Conservation (phyloP, 2,329 filamentous ascomycete genomes). For the Arthrinium puccinioides region DNA sequence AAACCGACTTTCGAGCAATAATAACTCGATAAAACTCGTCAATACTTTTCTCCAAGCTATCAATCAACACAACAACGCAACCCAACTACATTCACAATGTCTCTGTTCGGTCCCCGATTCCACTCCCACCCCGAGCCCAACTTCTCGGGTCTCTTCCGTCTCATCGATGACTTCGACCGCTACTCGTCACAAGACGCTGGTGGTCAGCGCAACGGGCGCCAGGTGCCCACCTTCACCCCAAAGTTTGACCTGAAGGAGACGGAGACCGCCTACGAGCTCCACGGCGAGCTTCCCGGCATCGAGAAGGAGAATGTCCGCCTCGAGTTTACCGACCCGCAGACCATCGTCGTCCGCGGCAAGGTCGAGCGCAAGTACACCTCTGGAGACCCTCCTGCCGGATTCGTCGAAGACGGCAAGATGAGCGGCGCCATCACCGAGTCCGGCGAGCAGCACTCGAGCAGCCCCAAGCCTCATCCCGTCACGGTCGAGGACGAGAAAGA, state of each 20-base stretch:
- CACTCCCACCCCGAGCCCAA: conserved; percentile 39
- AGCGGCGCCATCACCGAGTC: conserved; percentile 36
- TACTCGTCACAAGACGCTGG: conserved; percentile 32
- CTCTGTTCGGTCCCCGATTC: conserved; percentile 52
- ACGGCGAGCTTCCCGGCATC: conserved; percentile 73
- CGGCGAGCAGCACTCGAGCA: conserved; percentile 14
- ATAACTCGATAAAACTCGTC: background rate
- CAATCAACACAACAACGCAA: too few relatives aligned
- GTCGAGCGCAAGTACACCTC: conserved; percentile 57
- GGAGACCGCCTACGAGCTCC: conserved; percentile 62
- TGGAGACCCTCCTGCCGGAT: conserved; percentile 41
- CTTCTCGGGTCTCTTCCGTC: conserved; percentile 55
- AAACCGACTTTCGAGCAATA: background rate
- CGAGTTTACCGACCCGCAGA: conserved; percentile 72
- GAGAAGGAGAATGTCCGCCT: conserved; percentile 67
- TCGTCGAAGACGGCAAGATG: conserved; percentile 33
- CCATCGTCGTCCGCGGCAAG: conserved; percentile 62
- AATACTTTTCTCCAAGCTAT: conserved; percentile 10
- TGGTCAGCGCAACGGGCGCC: conserved; percentile 9
- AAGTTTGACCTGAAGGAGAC: conserved; percentile 74
- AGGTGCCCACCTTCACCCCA: conserved; percentile 56
- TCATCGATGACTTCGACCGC: conserved; percentile 56
- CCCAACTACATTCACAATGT: conserved; percentile 34
- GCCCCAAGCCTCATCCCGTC: conserved; percentile 42
- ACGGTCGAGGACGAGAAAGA: conserved; percentile 62